Percentiles rank a stretch among this genome's conserved stretches.
These are phyloP conservation scores for Diutina mesorugosa DNA, from an alignment of 1,139 yeast genomes.

Conservation along the genomic window DNA sequence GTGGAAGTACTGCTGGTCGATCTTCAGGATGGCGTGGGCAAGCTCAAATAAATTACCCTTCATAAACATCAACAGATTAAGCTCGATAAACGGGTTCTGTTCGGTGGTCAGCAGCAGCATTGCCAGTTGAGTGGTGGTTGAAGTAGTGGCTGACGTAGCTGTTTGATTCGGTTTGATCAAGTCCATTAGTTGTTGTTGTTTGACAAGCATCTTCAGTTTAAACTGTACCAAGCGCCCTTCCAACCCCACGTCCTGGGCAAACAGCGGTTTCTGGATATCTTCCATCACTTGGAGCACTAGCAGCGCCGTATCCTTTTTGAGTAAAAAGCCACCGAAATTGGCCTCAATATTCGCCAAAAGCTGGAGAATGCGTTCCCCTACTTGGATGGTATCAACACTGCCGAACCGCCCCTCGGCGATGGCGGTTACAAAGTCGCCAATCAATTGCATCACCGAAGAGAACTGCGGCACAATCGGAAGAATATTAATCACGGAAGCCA, in stretches of 20 bases:
- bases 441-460: slow-evolving; percentile 21
- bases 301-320: slow-evolving; percentile 29
- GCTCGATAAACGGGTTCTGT: slow-evolving; percentile 17
- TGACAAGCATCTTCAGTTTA: slow-evolving; percentile 20
- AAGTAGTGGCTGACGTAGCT: background rate
- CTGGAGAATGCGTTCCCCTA: slow-evolving; percentile 9
- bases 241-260: background rate
- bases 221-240: slow-evolving; percentile 8
- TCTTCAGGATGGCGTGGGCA: slow-evolving; percentile 41
- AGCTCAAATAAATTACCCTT: slow-evolving; percentile 30
- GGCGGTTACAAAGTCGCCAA: slow-evolving; percentile 10
- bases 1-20: slow-evolving; percentile 42
- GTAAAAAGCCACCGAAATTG: slow-evolving; percentile 25
- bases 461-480: background rate
- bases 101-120: background rate
- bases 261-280: slow-evolving; percentile 8
- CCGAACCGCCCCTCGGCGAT: slow-evolving; percentile 12
- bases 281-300: slow-evolving; percentile 23
- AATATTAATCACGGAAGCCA: background rate
- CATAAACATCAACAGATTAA: slow-evolving; percentile 17
- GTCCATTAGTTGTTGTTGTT: slow-evolving; percentile 22
- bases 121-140: background rate
- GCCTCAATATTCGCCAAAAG: slow-evolving; percentile 19
- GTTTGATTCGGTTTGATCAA: slow-evolving; percentile 10
- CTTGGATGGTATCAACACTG: slow-evolving; percentile 5